Evolutionary conservation across 2,329 filamentous ascomycete genomes (phyloP).

Genomic region (Pyrenochaeta sp.): DNA sequence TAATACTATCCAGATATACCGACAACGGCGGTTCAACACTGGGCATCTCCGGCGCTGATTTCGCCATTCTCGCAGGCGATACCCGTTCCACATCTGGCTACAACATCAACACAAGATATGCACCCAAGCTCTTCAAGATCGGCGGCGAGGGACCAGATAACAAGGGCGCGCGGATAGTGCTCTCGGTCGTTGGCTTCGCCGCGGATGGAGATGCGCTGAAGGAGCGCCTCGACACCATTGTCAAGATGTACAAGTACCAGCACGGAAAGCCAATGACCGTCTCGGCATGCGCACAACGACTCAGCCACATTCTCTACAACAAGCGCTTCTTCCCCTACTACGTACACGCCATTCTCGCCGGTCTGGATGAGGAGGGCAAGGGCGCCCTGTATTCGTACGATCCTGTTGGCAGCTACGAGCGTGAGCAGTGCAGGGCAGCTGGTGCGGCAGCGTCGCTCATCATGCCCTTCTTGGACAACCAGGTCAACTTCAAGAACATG

Average conservation of each 20-base stretch:
- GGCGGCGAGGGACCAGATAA: constrained; percentile 88
- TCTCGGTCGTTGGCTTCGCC: constrained; percentile 94
- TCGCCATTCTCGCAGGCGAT: constrained; percentile 96
- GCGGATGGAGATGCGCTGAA: constrained; percentile 93
- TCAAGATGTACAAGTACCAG: constrained; percentile 99
- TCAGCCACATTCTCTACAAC: constrained; percentile 93
- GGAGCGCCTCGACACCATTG: constrained; percentile 90
- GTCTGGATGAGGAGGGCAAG: constrained; percentile 91
- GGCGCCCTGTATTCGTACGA: constrained; percentile 98
- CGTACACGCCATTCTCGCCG: constrained; percentile 90
- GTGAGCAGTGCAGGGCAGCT: constrained; percentile 93
- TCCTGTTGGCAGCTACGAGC: constrained; percentile 95
- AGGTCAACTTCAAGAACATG: constrained; percentile 99
- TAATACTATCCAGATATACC: constrained; percentile 72
- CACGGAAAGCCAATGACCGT: constrained; percentile 97
- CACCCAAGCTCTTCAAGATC: constrained; percentile 96
- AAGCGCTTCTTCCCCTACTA: constrained; percentile 99
- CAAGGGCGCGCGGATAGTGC: constrained; percentile 82
- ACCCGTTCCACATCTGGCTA: constrained; percentile 92
- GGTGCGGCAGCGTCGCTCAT: constrained; percentile 93
- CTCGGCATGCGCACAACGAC: constrained; percentile 90
- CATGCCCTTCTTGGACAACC: constrained; percentile 99
- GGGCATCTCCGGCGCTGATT: constrained; percentile 91
- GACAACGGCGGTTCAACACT: constrained; percentile 98
- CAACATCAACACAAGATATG: constrained; percentile 97